Evolutionary conservation across 2,329 filamentous ascomycete genomes (phyloP).

Genomic region (Cytospora paraplurivora): DNA sequence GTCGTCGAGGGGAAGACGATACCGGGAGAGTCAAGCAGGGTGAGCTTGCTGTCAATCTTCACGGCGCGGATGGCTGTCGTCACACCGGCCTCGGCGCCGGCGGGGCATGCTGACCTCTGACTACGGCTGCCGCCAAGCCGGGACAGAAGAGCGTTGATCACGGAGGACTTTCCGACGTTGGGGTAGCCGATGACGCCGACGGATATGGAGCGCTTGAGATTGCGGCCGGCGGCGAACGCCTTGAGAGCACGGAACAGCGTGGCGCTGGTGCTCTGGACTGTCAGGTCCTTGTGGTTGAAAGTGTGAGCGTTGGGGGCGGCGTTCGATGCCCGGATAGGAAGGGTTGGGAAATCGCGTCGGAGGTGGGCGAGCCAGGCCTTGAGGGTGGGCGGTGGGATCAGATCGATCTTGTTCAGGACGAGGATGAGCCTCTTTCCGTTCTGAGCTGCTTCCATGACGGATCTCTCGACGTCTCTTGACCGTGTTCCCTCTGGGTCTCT

Average conservation of each 20-base stretch:
- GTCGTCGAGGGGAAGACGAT: slow-evolving; percentile 83
- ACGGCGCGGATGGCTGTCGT: slow-evolving; percentile 86
- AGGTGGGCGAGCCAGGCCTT: slow-evolving; percentile 84
- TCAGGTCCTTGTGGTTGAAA: slow-evolving; percentile 90
- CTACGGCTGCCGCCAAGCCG: slow-evolving; percentile 67
- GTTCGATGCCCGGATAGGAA: slow-evolving; percentile 83
- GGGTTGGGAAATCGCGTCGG: slow-evolving; percentile 85
- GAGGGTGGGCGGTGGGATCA: slow-evolving; percentile 79
- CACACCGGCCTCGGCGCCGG: slow-evolving; percentile 88
- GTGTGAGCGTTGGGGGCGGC: slow-evolving; percentile 83
- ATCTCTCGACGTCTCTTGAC: slow-evolving; percentile 86
- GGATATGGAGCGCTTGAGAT: slow-evolving; percentile 85
- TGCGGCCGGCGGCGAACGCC: slow-evolving; percentile 78
- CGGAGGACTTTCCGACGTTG: slow-evolving; percentile 94
- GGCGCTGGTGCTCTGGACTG: slow-evolving; percentile 80
- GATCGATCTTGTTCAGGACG: slow-evolving; percentile 93
- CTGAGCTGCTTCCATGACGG: slow-evolving; percentile 83
- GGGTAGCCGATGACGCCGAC: slow-evolving; percentile 95
- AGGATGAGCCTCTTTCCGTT: slow-evolving; percentile 88
- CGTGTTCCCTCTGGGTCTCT: slow-evolving; percentile 88
- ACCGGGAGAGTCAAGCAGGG: slow-evolving; percentile 88
- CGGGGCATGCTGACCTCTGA: slow-evolving; percentile 71
- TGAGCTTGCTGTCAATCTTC: slow-evolving; percentile 93
- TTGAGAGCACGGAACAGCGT: slow-evolving; percentile 88
- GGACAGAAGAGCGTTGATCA: slow-evolving; percentile 89